Conservation (phyloP, 2,329 filamentous ascomycete genomes). For the Colletotrichum sp. region DNA sequence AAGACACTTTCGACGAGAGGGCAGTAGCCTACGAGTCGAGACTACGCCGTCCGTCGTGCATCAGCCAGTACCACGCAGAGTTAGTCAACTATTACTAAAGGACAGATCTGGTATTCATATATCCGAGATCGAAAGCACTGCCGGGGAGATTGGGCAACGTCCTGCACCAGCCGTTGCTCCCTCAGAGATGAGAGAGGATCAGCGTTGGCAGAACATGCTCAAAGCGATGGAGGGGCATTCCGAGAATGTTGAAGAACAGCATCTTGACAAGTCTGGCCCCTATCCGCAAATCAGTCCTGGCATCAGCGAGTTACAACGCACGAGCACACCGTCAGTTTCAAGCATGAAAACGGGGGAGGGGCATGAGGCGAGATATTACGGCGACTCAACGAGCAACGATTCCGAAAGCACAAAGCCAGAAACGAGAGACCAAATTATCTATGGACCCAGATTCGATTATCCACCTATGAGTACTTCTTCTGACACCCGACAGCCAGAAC, state of each 20-base stretch:
- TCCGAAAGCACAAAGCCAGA: neutral
- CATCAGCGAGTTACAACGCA: neutral
- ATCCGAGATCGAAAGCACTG: neutral
- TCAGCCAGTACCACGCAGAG: constrained; percentile 15
- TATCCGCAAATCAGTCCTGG: neutral
- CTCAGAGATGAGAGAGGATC: neutral
- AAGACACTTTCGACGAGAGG: neutral
- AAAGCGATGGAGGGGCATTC: neutral
- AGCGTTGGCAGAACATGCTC: neutral
- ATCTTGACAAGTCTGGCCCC: neutral
- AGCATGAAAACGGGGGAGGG: neutral
- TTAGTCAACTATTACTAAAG: neutral
- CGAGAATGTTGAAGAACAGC: neutral
- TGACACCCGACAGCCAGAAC: neutral
- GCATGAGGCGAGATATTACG: neutral
- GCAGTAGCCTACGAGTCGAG: neutral
- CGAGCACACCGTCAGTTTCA: neutral
- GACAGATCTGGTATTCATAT: neutral
- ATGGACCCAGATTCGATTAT: neutral
- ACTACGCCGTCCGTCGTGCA: constrained; percentile 3
- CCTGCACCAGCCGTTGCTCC: neutral
- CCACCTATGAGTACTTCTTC: neutral
- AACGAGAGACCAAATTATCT: neutral
- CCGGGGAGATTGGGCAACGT: neutral
- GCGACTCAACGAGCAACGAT: neutral